Conservation (phyloP, 306 rosid genomes). For the Sechiopsis laciniata region DNA sequence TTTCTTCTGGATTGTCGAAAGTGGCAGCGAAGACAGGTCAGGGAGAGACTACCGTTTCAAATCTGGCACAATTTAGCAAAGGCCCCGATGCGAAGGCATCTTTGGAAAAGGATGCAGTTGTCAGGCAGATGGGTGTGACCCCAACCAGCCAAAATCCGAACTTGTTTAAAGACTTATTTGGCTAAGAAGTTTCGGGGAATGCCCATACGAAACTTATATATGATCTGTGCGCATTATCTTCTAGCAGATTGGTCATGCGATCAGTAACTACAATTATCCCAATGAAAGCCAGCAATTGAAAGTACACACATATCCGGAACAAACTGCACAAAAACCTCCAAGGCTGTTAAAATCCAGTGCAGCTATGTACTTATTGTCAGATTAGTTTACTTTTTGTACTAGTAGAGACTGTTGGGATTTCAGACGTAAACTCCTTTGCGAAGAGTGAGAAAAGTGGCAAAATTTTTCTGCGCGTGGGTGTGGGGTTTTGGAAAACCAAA, state of each 20-base stretch:
- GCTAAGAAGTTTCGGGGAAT: constrained; percentile 30
- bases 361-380: constrained; percentile 19
- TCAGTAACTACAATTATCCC: neutral
- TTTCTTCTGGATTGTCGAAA: constrained; percentile 41
- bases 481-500: constrained; percentile 1
- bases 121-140: constrained; percentile 85
- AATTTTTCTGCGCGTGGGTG: neutral
- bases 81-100: constrained; percentile 49
- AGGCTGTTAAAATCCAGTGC: constrained; percentile 1
- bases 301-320: neutral
- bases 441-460: constrained; percentile 14
- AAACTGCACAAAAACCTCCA: neutral
- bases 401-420: constrained; percentile 8
- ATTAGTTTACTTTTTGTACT: constrained; percentile 18
- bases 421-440: neutral
- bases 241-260: constrained; percentile 27
- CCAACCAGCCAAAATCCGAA: constrained; percentile 75
- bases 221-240: constrained; percentile 16
- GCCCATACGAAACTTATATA: neutral
- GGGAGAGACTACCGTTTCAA: constrained; percentile 30
- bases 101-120: constrained; percentile 68
- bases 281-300: neutral
- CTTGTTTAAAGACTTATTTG: constrained; percentile 64
- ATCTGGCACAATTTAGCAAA: constrained; percentile 39
- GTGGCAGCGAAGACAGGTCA: constrained; percentile 20